phyloP scores from a whole-genome alignment of 345 rosid species.

The Brassica carinata region DNA sequence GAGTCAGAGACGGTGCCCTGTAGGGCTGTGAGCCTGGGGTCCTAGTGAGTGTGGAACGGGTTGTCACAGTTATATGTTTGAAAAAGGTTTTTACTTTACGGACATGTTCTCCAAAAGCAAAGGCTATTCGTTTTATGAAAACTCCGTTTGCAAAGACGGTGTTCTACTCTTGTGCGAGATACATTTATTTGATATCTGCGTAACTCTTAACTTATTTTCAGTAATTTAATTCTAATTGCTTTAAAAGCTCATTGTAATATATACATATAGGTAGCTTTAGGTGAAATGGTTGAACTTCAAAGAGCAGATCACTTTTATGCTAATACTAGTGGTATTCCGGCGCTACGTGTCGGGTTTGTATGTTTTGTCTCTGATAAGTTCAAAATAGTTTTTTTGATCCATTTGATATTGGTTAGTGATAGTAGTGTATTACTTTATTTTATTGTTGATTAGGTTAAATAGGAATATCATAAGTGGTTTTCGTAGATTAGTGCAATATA shows the following conservation, averaged over 20 bases:
- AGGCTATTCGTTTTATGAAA: neutral
- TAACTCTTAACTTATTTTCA: neutral
- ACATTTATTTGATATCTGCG: neutral
- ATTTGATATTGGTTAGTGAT: too few relatives aligned
- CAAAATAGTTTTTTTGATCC: too few relatives aligned
- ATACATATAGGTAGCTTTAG: neutral
- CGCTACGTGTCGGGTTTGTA: too few relatives aligned
- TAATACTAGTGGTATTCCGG: neutral
- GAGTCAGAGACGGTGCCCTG: too few relatives aligned
- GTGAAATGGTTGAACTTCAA: neutral
- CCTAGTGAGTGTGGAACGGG: too few relatives aligned
- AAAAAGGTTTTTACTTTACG: neutral
- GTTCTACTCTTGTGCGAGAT: too few relatives aligned
- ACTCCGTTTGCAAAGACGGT: neutral
- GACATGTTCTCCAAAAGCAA: neutral
- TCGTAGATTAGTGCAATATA: too few relatives aligned
- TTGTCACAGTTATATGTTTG: neutral
- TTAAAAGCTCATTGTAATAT: neutral
- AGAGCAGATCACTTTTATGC: neutral
- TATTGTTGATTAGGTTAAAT: too few relatives aligned
- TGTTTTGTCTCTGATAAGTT: too few relatives aligned
- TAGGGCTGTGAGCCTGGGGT: too few relatives aligned
- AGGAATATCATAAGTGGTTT: too few relatives aligned
- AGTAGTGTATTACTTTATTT: too few relatives aligned
- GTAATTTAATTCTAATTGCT: neutral